Evolutionary conservation across 225 moss, liverwort and hornwort species (phyloP), one percentile per base, ranked within the genome.

Genomic region (Bryum argenteum): DNA sequence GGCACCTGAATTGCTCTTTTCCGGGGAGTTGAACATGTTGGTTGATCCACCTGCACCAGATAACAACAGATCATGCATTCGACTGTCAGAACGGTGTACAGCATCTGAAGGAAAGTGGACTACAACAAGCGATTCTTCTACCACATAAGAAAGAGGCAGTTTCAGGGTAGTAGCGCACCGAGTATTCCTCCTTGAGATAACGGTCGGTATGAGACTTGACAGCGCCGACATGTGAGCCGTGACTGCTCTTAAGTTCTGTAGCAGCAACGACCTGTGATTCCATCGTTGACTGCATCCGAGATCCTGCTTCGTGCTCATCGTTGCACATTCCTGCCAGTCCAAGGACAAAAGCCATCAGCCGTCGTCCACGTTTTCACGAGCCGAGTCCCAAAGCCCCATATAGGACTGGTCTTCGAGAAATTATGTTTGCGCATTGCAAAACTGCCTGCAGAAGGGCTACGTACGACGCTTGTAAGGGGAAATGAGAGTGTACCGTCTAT

Each of bases 1-100:
- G 97, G 90, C 54, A 97, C 85, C 20, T 75, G 56, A 39, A 94
- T 82, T 2, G 77, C 54, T 78, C 93, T 90, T 64, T 85, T 97
- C 22, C 87, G 82, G 15, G 97, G 94, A 21, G 97, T 94, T 7
- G 79, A 78, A 48, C 91, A 90, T 43, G 94, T 90, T 10, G 90
- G 69, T 43, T 83, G 50, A 48, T 97, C 97, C 77, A 84, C 94
- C 97, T 94, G 89, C 68, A 75, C 58, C 37, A 66, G 37, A 16
- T 33, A 33, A 33, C 33, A 4, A 18, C 1, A 9, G 65, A 23
- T 54, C 10, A 14, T 19, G 11, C 41, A 20, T 23, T 17, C 24
- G 14, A 16, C 3, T 4, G 20, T 22, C 0, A 45, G 8, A n/a
- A 40, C 33, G 47, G 8, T 10, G n/a, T 1, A 0, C 53, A 51